Evolutionary conservation across 352 stramenopile species (phyloP), one percentile per base, ranked within the genome.

Genomic region (Phytophthora chlamydospora): DNA sequence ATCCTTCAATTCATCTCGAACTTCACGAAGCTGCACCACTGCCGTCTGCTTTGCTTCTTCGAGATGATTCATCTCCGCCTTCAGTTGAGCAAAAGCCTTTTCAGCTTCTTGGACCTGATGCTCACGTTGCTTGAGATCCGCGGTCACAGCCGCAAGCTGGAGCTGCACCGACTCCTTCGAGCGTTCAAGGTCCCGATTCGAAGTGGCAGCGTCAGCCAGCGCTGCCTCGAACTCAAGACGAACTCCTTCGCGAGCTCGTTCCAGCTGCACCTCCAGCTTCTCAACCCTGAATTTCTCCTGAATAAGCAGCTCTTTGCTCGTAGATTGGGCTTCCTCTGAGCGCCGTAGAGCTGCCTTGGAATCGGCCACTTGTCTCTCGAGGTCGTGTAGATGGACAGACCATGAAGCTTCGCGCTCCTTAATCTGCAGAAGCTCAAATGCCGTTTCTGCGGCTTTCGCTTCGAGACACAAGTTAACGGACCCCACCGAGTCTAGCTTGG

Each of bases 321-420:
- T 33, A 38, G 11, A 35, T 12, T 64, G 65, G 7, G 49, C 62
- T 16, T 75, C 52, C 35, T 90, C 70, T 8, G 66, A 72, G 43
- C 50, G 35, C 16, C 54, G 40, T 14, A 80, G 17, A 41, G 45
- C 56, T 33, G 17, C 57, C 34, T 42, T 60, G 8, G 63, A 43
- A 40, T 83, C 63, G 19, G 51, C 44, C 6, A 89, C 55, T 43
- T 70, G 45, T 10, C 62, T 56, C 42, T 86, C 51, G 13, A 74
- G 65, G 35, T 81, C 54, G n/a, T 73, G 67, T 10, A 75, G 66
- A 14, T 82, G 69, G 31, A 90, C 62, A 7, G 62, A 82, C 77
- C 75, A 89, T 3, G 81, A 81, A 27, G 67, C 64, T 51, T 91
- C 73, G 10, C 80, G 80, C 53, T 90, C 70, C 58, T 90, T 90